Evolutionary conservation across 768 basidiomycete genomes (phyloP), one percentile per base, ranked within the genome.

Genomic region (Xanthoconium stramineum): DNA sequence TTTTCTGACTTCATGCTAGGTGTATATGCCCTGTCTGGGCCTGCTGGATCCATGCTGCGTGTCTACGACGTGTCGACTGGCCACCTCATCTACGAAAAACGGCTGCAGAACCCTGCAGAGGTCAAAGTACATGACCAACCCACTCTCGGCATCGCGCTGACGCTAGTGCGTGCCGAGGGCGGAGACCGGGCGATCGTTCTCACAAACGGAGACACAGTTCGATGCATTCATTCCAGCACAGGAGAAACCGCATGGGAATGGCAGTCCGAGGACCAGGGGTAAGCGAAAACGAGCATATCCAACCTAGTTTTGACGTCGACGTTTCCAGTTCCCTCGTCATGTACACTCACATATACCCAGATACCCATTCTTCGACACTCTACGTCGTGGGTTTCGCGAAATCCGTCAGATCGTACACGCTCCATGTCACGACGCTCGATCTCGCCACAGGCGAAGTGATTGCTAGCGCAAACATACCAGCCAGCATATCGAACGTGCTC

Each of bases 11-110:
- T 10, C 24, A n/a, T 19, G 6, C 19, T 52, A 93, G 93, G 75
- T 37, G 72, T 95, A 39, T 80, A 84, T 33, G 74, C 88, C 3
- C 74, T 96, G 20, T 94, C 94, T 44, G 91, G 92, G 10, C 78
- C 84, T 2, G 84, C 83, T 2, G 90, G 86, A 11, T 75, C 86
- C 5, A 87, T 76, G 3, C 73, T 92, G 19, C 83, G 93, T 20
- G 69, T 83, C 4, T 86, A 94, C 64, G 84, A 92, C 38, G 70
- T 76, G 5, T 63, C 72, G 3, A 84, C 81, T 0, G 94, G 94
- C 3, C 69, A 80, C 47, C 75, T 92, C 30, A 44, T 87, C 4
- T 74, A 84, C 52, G 94, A 98, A 69, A 80, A 75, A 40, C 76
- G 76, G 13, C 68, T 95, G 2, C 84, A 89, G 50, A 63, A 69